These are phyloP conservation scores for Anisodus acutangulus DNA, from an alignment of 257 asterid genomes.

Conservation along the genomic window DNA sequence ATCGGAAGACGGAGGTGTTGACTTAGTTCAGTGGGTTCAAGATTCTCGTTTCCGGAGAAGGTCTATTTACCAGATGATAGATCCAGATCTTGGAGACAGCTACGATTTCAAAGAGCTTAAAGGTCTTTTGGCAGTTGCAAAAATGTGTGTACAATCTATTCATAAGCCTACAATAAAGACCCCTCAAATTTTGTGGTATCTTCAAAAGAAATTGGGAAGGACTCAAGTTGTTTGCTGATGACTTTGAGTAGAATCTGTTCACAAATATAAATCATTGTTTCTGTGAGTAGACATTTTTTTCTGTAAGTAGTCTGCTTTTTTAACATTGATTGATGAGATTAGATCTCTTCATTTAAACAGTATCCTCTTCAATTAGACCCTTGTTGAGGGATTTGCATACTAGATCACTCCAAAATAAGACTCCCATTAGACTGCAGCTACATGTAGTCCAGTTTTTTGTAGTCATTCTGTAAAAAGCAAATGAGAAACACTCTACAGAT, in stretches of 20 bases:
- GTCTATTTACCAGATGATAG: conserved; percentile 73
- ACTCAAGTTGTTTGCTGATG: not conserved
- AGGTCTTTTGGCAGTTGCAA: conserved; percentile 73
- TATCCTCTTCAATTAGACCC: not conserved
- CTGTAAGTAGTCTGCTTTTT: conserved; percentile 21
- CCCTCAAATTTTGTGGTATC: conserved; percentile 69
- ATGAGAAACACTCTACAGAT: not conserved
- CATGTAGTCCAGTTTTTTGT: too few relatives aligned
- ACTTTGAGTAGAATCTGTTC: not conserved
- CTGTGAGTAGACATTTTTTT: not conserved
- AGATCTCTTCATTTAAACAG: not conserved
- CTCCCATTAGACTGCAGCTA: not conserved
- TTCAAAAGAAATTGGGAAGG: conserved; percentile 68
- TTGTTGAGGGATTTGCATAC: not conserved
- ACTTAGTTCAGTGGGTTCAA: conserved; percentile 76
- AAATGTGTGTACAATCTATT: conserved; percentile 63
- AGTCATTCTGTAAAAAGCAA: not conserved
- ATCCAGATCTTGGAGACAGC: conserved; percentile 83
- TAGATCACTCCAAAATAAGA: not conserved
- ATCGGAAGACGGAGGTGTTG: conserved; percentile 66
- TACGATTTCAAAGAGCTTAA: conserved; percentile 66
- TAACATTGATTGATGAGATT: not conserved
- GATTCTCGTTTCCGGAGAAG: conserved; percentile 47
- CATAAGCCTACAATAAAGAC: conserved; percentile 53
- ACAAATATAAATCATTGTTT: not conserved